Evolutionary conservation across 257 asterid genomes (phyloP).

Genomic region (Fraxinus pennsylvanica): DNA sequence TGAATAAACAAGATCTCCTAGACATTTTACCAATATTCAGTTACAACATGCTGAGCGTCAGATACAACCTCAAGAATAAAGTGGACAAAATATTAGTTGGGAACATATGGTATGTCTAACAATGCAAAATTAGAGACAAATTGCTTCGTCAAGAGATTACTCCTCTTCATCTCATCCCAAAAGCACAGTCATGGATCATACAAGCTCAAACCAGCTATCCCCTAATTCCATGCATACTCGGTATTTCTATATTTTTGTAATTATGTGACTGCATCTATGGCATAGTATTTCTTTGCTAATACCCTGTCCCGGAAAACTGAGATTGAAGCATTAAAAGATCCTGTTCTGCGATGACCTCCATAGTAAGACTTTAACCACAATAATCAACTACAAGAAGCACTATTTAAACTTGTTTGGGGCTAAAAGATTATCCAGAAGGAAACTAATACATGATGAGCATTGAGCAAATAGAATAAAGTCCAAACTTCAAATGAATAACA

Average conservation of each 20-base stretch:
- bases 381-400: background rate
- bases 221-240: background rate
- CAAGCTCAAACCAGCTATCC: background rate
- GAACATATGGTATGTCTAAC: background rate
- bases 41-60: background rate
- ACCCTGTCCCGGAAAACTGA: background rate
- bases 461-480: conserved; percentile 1
- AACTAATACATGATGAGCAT: conserved; percentile 4
- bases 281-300: background rate
- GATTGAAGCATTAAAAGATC: background rate
- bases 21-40: no score
- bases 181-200: background rate
- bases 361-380: background rate
- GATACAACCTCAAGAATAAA: background rate
- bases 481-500: background rate
- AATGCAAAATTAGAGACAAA: background rate
- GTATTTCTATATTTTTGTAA: background rate
- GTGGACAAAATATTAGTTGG: background rate
- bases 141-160: background rate
- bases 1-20: background rate
- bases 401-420: background rate
- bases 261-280: background rate
- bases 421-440: background rate
- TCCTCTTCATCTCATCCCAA: background rate
- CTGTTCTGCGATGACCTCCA: background rate